Evolutionary conservation across 1,284 basidiomycete genomes (phyloP).

Genomic region (Vanrija sp.): DNA sequence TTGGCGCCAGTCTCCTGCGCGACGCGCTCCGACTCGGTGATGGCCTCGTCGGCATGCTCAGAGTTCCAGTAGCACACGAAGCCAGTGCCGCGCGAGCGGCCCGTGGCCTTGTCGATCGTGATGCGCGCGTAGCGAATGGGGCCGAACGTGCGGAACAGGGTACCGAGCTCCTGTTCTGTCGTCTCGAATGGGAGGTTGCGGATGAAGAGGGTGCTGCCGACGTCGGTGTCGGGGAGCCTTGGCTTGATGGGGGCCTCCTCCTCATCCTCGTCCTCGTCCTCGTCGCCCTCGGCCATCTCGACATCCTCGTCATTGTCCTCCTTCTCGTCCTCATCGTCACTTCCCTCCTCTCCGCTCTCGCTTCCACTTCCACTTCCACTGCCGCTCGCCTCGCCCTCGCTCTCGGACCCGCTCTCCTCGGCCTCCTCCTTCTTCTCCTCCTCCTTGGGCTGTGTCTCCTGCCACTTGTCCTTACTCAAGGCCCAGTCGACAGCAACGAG

Average conservation of each 20-base stretch:
- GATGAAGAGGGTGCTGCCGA: constrained; percentile 88
- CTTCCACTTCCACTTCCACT: constrained; percentile 59
- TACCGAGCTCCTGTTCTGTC: constrained; percentile 82
- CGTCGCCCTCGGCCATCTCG: constrained; percentile 44
- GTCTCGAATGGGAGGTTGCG: constrained; percentile 91
- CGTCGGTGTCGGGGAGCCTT: constrained; percentile 69
- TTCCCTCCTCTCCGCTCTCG: constrained; percentile 28
- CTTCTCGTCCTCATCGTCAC: constrained; percentile 52
- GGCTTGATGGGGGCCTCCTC: constrained; percentile 63
- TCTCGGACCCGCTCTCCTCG: constrained; percentile 14
- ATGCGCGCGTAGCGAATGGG: constrained; percentile 90
- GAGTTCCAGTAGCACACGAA: constrained; percentile 98
- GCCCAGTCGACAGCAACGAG: constrained; percentile 95
- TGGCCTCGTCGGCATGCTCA: constrained; percentile 79
- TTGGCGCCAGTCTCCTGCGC: constrained; percentile 56
- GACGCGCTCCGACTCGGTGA: constrained; percentile 74
- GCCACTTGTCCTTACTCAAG: constrained; percentile 87
- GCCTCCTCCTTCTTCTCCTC: constrained; percentile 51
- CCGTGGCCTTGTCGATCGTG: constrained; percentile 76
- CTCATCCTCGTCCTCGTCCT: constrained; percentile 51
- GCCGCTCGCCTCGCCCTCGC: constrained; percentile 59
- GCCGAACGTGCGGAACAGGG: constrained; percentile 85
- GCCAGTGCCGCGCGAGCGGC: constrained; percentile 86
- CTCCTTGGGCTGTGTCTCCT: constrained; percentile 61
- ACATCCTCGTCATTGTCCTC: constrained; percentile 43